These are phyloP conservation scores for Phytomonas francai DNA, from an alignment of 208 protist species.

Conservation along the genomic window DNA sequence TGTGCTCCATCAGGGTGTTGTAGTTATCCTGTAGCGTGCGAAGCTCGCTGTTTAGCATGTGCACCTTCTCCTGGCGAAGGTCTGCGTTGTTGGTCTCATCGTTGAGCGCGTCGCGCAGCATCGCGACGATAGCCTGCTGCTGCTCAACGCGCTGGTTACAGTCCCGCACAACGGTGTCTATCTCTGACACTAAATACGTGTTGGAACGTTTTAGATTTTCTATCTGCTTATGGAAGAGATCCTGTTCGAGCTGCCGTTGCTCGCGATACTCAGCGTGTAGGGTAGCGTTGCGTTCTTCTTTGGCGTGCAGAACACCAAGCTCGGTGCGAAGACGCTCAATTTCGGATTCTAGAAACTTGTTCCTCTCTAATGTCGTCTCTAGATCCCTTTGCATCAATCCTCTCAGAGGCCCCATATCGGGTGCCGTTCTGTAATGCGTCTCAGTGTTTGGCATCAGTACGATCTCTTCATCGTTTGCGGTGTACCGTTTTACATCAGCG, in stretches of 20 bases:
- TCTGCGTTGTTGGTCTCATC: slow-evolving; percentile 55
- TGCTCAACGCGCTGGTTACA: slow-evolving; percentile 47
- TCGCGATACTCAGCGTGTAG: slow-evolving; percentile 14
- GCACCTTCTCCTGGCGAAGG: slow-evolving; percentile 24
- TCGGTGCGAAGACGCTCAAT: slow-evolving; percentile 42
- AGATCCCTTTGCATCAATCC: background rate
- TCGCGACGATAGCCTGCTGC: slow-evolving; percentile 48
- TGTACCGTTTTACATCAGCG: background rate
- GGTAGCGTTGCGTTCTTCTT: slow-evolving; percentile 21
- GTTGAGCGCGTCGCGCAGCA: slow-evolving; percentile 40
- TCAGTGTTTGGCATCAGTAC: background rate
- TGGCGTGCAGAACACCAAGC: slow-evolving; percentile 35
- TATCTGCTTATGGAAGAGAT: slow-evolving; percentile 20
- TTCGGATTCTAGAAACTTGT: slow-evolving; percentile 21
- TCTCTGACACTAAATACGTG: slow-evolving; percentile 26
- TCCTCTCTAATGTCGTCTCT: slow-evolving; percentile 12
- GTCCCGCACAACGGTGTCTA: slow-evolving; percentile 29
- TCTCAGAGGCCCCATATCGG: background rate
- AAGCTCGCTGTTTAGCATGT: slow-evolving; percentile 24
- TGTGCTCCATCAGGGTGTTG: slow-evolving; percentile 14
- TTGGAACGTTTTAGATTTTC: slow-evolving; percentile 20
- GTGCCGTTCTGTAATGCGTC: background rate
- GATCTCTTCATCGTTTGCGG: background rate
- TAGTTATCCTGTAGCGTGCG: slow-evolving; percentile 31
- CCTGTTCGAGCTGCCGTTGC: slow-evolving; percentile 17